phyloP scores from a whole-genome alignment of 768 basidiomycete species.

The Saitozyma podzolica region DNA sequence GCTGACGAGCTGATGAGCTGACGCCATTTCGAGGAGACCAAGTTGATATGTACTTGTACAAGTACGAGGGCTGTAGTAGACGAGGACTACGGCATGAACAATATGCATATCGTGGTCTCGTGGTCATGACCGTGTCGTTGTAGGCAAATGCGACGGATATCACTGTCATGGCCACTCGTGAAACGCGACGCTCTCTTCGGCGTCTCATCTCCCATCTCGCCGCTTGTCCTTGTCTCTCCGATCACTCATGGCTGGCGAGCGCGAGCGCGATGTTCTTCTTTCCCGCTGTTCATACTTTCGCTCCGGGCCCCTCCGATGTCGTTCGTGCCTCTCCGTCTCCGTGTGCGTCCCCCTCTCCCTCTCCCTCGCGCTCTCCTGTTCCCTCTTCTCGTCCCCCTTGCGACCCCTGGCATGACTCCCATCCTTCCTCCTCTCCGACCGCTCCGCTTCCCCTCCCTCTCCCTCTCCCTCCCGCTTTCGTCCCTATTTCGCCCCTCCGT shows the following conservation, averaged over 20 bases:
- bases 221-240: background rate
- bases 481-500: background rate
- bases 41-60: too few relatives aligned
- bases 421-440: background rate
- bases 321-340: background rate
- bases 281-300: background rate
- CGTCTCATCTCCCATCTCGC: too few relatives aligned
- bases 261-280: background rate
- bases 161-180: too few relatives aligned
- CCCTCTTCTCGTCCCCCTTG: constrained; percentile 5
- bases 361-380: constrained; percentile 5
- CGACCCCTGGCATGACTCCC: constrained; percentile 3
- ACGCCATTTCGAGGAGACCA: too few relatives aligned
- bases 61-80: too few relatives aligned
- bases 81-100: too few relatives aligned
- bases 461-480: background rate
- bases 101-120: too few relatives aligned
- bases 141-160: too few relatives aligned
- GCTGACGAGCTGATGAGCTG: too few relatives aligned
- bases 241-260: background rate
- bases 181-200: too few relatives aligned
- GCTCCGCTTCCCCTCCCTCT: background rate
- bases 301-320: background rate
- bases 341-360: background rate
- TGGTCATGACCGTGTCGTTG: too few relatives aligned